These are phyloP conservation scores for Candida labiduridarum DNA, from an alignment of 1,139 yeast genomes.

Conservation along the genomic window DNA sequence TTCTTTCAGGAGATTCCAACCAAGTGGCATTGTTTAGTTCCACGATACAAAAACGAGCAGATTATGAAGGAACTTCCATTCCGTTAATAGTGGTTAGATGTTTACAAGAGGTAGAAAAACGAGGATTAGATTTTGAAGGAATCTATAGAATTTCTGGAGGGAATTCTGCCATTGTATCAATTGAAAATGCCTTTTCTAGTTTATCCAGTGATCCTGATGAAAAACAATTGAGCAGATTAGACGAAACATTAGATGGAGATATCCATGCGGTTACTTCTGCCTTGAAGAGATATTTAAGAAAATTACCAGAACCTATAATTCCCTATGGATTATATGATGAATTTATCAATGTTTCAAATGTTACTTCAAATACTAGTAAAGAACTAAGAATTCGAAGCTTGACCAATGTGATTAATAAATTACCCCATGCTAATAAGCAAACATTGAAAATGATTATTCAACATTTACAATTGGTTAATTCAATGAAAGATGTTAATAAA, in stretches of 20 bases:
- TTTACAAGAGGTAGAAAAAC: slow-evolving; percentile 72
- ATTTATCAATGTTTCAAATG: slow-evolving; percentile 49
- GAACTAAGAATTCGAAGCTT: slow-evolving; percentile 36
- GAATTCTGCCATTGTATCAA: slow-evolving; percentile 67
- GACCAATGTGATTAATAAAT: slow-evolving; percentile 30
- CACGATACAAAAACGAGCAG: slow-evolving; percentile 61
- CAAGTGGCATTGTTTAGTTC: slow-evolving; percentile 39
- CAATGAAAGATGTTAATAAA: slow-evolving; percentile 53
- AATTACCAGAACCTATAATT: slow-evolving; percentile 83
- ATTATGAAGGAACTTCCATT: slow-evolving; percentile 58
- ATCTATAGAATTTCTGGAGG: slow-evolving; percentile 92
- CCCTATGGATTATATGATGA: slow-evolving; percentile 70
- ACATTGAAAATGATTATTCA: slow-evolving; percentile 58
- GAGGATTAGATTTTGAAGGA: slow-evolving; percentile 81
- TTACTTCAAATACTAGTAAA: slow-evolving; percentile 32
- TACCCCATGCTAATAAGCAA: slow-evolving; percentile 71
- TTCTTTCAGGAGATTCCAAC: slow-evolving; percentile 25
- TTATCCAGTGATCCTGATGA: slow-evolving; percentile 33
- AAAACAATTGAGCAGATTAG: slow-evolving; percentile 42
- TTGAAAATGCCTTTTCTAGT: slow-evolving; percentile 50
- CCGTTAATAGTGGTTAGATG: slow-evolving; percentile 78
- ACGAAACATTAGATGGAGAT: slow-evolving; percentile 66
- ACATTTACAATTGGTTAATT: slow-evolving; percentile 64
- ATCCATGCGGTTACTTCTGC: slow-evolving; percentile 87
- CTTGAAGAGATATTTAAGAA: slow-evolving; percentile 81